Conservation (phyloP, 306 rosid species). For the Benincasa hispida region DNA sequence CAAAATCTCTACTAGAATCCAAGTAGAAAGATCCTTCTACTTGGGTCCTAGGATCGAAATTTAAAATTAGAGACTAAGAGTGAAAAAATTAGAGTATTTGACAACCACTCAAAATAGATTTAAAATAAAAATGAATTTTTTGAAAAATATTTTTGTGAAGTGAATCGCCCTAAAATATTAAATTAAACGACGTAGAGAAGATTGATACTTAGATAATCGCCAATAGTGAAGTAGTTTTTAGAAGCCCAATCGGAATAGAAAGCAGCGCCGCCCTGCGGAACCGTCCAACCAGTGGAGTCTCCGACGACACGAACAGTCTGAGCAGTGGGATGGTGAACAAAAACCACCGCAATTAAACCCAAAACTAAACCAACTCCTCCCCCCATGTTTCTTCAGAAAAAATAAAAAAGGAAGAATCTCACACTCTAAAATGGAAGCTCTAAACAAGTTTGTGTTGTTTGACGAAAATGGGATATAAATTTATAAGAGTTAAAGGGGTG, state of each 20-base stretch:
- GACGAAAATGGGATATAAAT: too few species aligned
- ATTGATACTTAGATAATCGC: conserved; percentile 22
- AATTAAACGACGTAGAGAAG: not conserved
- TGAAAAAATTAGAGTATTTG: too few species aligned
- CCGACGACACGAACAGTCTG: conserved; percentile 29
- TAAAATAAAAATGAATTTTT: too few species aligned
- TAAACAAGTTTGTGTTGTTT: not conserved
- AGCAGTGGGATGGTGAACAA: conserved; percentile 9
- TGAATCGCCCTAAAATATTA: too few species aligned
- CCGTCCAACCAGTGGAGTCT: conserved; percentile 18
- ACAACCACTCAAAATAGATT: too few species aligned
- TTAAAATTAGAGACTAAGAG: too few species aligned
- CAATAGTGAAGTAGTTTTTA: conserved; percentile 4
- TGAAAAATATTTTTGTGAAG: too few species aligned
- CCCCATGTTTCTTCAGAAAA: not conserved
- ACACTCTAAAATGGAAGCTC: not conserved
- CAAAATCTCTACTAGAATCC: too few species aligned
- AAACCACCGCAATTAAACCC: conserved; percentile 2
- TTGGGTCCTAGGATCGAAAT: too few species aligned
- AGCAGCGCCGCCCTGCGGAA: not conserved
- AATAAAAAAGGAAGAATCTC: too few species aligned
- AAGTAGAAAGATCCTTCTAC: too few species aligned
- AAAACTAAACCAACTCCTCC: not conserved
- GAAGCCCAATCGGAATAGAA: conserved; percentile 26
- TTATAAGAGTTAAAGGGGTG: too few species aligned